A percentile compares a stretch with the other conserved stretches of the same genome.
These are phyloP conservation scores for Cladosporium austrohemisphaericum DNA, from an alignment of 2,329 filamentous ascomycete genomes.

Conservation along the genomic window DNA sequence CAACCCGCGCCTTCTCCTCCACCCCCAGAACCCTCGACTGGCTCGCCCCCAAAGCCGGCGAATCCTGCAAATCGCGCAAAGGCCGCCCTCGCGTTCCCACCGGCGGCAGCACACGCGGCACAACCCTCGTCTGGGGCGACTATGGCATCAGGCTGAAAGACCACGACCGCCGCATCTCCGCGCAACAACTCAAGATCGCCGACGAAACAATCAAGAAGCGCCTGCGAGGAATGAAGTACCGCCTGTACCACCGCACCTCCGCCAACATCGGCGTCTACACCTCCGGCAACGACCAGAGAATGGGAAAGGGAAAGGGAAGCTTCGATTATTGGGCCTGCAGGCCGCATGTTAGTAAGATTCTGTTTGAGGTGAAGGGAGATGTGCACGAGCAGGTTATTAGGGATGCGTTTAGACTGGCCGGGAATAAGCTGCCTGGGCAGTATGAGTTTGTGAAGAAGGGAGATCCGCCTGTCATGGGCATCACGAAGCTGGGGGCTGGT, in stretches of 20 bases:
- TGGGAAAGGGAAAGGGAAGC: slow-evolving; percentile 97
- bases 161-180: slow-evolving; percentile 85
- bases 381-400: slow-evolving; percentile 91
- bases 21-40: slow-evolving; percentile 54
- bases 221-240: slow-evolving; percentile 85
- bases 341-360: slow-evolving; percentile 82
- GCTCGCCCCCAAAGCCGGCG: slow-evolving; percentile 76
- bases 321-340: slow-evolving; percentile 96
- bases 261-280: slow-evolving; percentile 95
- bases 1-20: slow-evolving; percentile 28
- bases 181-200: slow-evolving; percentile 80
- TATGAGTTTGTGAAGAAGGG: slow-evolving; percentile 95
- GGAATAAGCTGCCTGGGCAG: slow-evolving; percentile 84
- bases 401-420: slow-evolving; percentile 90
- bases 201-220: slow-evolving; percentile 90
- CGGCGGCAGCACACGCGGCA: slow-evolving; percentile 86
- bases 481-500: slow-evolving; percentile 81
- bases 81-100: slow-evolving; percentile 83
- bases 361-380: slow-evolving; percentile 89
- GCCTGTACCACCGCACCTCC: slow-evolving; percentile 83
- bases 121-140: slow-evolving; percentile 93
- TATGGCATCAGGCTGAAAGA: slow-evolving; percentile 92
- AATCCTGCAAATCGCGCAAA: slow-evolving; percentile 83
- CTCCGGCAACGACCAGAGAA: slow-evolving; percentile 93
- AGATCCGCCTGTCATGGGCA: slow-evolving; percentile 82